Evolutionary conservation across 176 grass and related monocot genomes (phyloP).

Genomic region (Oryza officinalis): DNA sequence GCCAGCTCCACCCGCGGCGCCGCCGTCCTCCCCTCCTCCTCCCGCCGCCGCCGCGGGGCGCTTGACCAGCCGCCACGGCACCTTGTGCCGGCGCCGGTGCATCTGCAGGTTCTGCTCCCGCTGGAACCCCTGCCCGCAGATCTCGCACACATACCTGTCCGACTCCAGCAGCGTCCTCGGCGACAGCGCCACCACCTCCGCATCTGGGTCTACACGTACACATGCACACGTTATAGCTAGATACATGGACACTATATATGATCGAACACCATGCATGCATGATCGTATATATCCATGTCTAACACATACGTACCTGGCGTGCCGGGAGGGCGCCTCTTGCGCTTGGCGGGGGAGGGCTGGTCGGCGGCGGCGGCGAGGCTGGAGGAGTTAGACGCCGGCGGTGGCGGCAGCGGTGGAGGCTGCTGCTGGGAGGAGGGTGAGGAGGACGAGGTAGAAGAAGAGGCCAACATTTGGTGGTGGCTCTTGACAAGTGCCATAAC

Average conservation of each 20-base stretch:
- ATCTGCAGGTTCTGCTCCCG: conserved; percentile 95
- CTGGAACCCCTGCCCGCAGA: conserved; percentile 91
- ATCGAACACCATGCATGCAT: not conserved
- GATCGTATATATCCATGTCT: not conserved
- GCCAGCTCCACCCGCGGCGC: not conserved
- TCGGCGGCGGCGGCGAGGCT: conserved; percentile 25
- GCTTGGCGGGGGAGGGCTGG: conserved; percentile 60
- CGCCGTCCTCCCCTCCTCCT: conserved; percentile 22
- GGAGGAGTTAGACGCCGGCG: not conserved
- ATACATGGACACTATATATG: not conserved
- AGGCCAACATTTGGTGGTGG: conserved; percentile 74
- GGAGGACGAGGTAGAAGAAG: conserved; percentile 49
- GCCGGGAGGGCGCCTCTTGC: conserved; percentile 73
- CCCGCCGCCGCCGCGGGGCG: conserved; percentile 24
- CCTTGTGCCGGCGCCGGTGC: conserved; percentile 93
- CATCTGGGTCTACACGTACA: conserved; percentile 63
- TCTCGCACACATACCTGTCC: conserved; percentile 90
- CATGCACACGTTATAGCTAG: not conserved
- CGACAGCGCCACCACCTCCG: conserved; percentile 84
- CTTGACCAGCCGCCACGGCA: conserved; percentile 80
- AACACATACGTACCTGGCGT: conserved; percentile 54
- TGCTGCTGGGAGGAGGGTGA: conserved; percentile 32
- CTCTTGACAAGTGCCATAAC: conserved; percentile 63
- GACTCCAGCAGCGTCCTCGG: conserved; percentile 88
- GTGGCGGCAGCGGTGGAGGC: not conserved